Evolutionary conservation across 139 green algal genomes (phyloP), one percentile per base, ranked within the genome.

Genomic region (Chlorella sp.): DNA sequence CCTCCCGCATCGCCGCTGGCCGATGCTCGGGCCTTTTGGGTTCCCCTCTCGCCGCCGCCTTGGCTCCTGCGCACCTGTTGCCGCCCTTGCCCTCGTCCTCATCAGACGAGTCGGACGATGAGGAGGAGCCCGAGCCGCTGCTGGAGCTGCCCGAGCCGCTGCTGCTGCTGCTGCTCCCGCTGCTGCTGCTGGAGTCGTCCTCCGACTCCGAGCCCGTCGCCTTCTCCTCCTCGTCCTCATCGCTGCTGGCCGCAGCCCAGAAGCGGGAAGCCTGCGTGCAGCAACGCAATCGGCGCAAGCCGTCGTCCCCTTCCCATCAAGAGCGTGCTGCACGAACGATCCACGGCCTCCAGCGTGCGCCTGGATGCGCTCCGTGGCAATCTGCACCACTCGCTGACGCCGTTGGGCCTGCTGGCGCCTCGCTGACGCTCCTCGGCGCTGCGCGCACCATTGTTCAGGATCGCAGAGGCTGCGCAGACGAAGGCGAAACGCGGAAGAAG

Each of bases 61-160:
- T 3, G 5, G 23, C 31, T 65, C 60, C 59, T 35, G 71, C 32
- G 4, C 31, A 70, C 63, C 32, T 70, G 63, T 51, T 55, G 31
- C 23, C 6, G 31, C 32, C 33, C 63, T 26, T 35, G 17, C 31
- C 33, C 50, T 50, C 63, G 14, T 31, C 63, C 10, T 83, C 75
- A 23, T 77, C 85, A 42, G 74, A 75, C 0, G 80, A 87, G 32
- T 73, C 76, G 0, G 42, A 81, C 55, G 80, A 80, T 49, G 77
- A 79, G 60, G 62, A 74, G 49, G 75, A 80, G 73, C 83, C 80
- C 0, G 82, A 89, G 36, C 76, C 72, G 62, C 79, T 76, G 67
- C 83, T 77, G 20, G 35, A 50, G 51, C 59, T 34, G 49, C 27
- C 30, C 31, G 32, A 55, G 23, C 35, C 23, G 68, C 49, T 35